Percentiles rank a stretch among this genome's conserved stretches.
These are phyloP conservation scores for Malbranchea zuffiana DNA, from an alignment of 2,329 filamentous ascomycete species.

Conservation along the genomic window DNA sequence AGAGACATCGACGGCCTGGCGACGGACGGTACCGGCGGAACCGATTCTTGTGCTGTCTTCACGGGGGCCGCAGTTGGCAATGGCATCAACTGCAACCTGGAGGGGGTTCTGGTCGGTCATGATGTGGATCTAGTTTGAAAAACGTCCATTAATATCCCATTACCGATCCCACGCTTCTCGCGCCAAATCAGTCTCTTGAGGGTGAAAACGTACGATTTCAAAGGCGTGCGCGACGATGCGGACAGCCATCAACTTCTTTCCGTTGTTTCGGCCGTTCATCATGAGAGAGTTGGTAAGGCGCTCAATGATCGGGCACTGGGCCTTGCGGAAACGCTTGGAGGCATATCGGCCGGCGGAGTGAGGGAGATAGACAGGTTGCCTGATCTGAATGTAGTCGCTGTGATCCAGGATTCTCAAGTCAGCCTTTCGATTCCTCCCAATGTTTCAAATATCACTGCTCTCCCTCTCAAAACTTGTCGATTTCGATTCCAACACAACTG, in stretches of 20 bases:
- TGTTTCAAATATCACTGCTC: neutral
- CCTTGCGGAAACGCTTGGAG: slow-evolving; percentile 99
- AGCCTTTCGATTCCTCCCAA: neutral
- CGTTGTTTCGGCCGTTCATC: slow-evolving; percentile 99
- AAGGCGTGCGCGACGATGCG: slow-evolving; percentile 98
- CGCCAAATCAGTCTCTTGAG: neutral
- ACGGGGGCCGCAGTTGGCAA: slow-evolving; percentile 99
- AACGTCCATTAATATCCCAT: neutral
- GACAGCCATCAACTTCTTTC: slow-evolving; percentile 99
- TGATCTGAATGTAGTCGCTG: slow-evolving; percentile 99
- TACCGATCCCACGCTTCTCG: slow-evolving; percentile 1
- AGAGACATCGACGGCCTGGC: slow-evolving; percentile 99
- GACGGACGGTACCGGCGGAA: slow-evolving; percentile 97
- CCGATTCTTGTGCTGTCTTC: slow-evolving; percentile 99
- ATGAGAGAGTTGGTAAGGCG: slow-evolving; percentile 99
- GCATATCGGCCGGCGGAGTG: slow-evolving; percentile 98
- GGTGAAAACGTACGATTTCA: slow-evolving; percentile 74
- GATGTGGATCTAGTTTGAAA: slow-evolving; percentile 72
- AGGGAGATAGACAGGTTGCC: slow-evolving; percentile 95
- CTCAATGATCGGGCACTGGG: slow-evolving; percentile 99
- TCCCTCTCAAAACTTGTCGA: too few species aligned
- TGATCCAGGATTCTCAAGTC: slow-evolving; percentile 13
- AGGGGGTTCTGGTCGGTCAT: slow-evolving; percentile 99
- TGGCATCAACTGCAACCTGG: slow-evolving; percentile 97
- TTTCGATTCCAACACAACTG: slow-evolving; percentile 1